Evolutionary conservation across 2,329 filamentous ascomycete species (phyloP).

Genomic region (Pseudogymnoascus sp.): DNA sequence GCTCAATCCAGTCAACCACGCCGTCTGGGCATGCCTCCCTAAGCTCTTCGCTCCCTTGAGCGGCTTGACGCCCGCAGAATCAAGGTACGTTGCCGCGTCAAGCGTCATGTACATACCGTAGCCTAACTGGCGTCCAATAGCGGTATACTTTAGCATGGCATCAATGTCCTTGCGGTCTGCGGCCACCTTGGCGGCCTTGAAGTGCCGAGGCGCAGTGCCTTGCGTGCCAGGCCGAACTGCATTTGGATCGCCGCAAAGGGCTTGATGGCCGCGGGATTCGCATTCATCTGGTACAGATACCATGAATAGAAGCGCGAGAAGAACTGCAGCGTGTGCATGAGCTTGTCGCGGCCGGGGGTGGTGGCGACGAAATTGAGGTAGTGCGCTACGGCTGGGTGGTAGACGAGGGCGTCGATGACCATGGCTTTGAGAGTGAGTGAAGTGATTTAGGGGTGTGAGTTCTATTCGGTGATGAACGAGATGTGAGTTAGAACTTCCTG

Average conservation of each 20-base stretch:
- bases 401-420: no score
- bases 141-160: conserved; percentile 68
- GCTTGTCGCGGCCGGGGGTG: conserved; percentile 91
- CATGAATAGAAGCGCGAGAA: conserved; percentile 97
- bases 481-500: no score
- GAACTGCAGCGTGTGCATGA: conserved; percentile 91
- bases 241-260: conserved; percentile 85
- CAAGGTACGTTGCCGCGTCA: conserved; percentile 72
- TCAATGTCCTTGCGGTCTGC: conserved; percentile 60
- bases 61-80: no score
- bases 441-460: no score
- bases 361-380: conserved; percentile 93
- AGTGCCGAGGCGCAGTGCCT: conserved; percentile 87
- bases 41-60: no score
- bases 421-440: no score
- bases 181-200: conserved; percentile 75
- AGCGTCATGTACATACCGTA: conserved; percentile 84
- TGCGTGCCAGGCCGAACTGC: conserved; percentile 82
- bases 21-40: no score
- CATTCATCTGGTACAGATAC: conserved; percentile 95
- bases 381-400: conserved; percentile 90
- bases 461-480: no score
- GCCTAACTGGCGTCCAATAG: conserved; percentile 80
- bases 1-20: no score
- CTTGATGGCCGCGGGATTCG: conserved; percentile 61